phyloP scores from a whole-genome alignment of 805 yeast genomes.

The Blastobotrys terrestris region DNA sequence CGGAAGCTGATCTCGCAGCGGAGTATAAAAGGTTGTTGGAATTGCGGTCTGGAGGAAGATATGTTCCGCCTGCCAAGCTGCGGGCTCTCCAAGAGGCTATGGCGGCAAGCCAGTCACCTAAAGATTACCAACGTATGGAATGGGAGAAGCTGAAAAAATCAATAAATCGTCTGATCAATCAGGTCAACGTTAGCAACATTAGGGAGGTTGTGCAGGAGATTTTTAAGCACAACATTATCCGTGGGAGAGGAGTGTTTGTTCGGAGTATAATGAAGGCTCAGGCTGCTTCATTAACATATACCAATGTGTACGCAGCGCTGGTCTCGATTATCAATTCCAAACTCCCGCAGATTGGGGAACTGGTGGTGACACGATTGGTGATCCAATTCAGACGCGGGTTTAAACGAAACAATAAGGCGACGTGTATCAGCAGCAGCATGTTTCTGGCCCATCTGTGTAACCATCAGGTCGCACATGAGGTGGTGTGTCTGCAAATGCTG shows the following conservation, averaged over 20 bases:
- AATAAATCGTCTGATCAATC: constrained; percentile 45
- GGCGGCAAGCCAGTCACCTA: constrained; percentile 26
- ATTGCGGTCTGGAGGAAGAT: constrained; percentile 40
- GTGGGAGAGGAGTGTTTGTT: constrained; percentile 60
- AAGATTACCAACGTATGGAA: constrained; percentile 43
- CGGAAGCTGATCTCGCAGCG: constrained; percentile 24
- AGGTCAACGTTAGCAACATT: constrained; percentile 42
- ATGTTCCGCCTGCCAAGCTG: constrained; percentile 51
- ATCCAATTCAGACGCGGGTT: constrained; percentile 53
- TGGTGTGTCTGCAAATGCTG: constrained; percentile 47
- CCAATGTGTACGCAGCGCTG: constrained; percentile 52
- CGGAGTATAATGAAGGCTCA: constrained; percentile 52
- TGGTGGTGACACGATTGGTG: constrained; percentile 47
- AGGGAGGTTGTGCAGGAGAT: constrained; percentile 43
- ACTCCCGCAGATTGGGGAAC: constrained; percentile 61
- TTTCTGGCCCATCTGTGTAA: constrained; percentile 61
- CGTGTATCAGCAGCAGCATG: constrained; percentile 38
- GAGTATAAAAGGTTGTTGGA: constrained; percentile 36
- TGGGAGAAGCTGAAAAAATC: constrained; percentile 51
- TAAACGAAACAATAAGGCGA: constrained; percentile 39
- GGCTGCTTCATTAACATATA: constrained; percentile 34
- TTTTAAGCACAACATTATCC: constrained; percentile 49
- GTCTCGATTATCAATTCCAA: constrained; percentile 57
- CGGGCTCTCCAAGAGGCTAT: constrained; percentile 37
- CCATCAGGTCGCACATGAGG: constrained; percentile 53